Conservation (phyloP, 192 early-diverging fungal genomes). For the Radiomyces spectabilis region DNA sequence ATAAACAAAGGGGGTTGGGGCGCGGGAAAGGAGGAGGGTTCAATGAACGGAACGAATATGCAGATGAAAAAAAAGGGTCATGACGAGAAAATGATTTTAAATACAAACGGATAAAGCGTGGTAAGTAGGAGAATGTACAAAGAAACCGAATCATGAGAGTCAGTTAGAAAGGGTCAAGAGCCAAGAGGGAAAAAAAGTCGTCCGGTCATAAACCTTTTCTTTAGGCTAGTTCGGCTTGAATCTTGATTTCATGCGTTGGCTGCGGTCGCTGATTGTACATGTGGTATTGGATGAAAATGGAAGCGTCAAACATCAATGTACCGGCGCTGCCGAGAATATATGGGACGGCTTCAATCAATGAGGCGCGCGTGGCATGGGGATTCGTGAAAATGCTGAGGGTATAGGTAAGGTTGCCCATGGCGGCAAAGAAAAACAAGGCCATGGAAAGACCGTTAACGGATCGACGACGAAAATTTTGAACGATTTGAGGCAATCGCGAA, state of each 20-base stretch:
- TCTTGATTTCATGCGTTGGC: background rate
- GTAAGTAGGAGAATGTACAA: too few relatives aligned
- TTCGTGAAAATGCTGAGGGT: slow-evolving; percentile 45
- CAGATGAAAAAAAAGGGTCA: too few relatives aligned
- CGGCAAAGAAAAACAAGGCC: slow-evolving; percentile 66
- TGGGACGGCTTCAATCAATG: slow-evolving; percentile 32
- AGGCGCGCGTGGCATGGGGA: slow-evolving; percentile 21
- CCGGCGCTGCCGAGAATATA: slow-evolving; percentile 61
- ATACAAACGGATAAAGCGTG: too few relatives aligned
- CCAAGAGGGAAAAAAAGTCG: too few relatives aligned
- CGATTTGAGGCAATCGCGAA: slow-evolving; percentile 71
- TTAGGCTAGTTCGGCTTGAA: too few relatives aligned
- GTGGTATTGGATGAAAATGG: slow-evolving; percentile 48
- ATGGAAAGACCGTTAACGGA: slow-evolving; percentile 69
- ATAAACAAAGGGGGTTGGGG: too few relatives aligned
- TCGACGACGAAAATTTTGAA: slow-evolving; percentile 47
- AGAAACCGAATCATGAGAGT: too few relatives aligned
- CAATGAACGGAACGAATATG: too few relatives aligned
- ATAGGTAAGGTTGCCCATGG: slow-evolving; percentile 62
- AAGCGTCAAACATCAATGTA: slow-evolving; percentile 61
- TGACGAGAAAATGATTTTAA: too few relatives aligned
- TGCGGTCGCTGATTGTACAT: background rate
- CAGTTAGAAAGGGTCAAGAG: too few relatives aligned
- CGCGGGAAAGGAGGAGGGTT: too few relatives aligned
- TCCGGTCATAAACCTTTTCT: too few relatives aligned